Conservation (phyloP, 306 rosid genomes). For the Ormosia emarginata region DNA sequence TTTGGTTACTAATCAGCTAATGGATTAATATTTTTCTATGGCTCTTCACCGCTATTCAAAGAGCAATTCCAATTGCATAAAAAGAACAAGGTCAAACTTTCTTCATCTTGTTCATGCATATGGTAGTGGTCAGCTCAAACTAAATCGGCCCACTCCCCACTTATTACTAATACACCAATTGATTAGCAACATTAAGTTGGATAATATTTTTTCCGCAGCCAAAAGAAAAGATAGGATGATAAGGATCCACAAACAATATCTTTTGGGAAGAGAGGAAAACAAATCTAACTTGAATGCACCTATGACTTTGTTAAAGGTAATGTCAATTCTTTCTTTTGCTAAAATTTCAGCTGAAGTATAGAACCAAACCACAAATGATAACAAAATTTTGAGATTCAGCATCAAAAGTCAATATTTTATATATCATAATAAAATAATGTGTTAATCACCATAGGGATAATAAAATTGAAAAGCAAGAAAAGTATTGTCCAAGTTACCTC, state of each 20-base stretch:
- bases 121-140: constrained; percentile 9
- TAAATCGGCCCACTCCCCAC: constrained; percentile 3
- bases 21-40: not conserved
- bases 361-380: constrained; percentile 13
- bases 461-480: not conserved
- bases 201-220: not conserved
- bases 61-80: not conserved
- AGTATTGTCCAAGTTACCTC: constrained; percentile 58
- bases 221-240: constrained; percentile 1
- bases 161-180: not conserved
- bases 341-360: constrained; percentile 8
- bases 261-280: not conserved
- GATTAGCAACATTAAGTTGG: not conserved
- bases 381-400: constrained; percentile 5
- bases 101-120: not conserved
- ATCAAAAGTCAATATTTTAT: constrained; percentile 1
- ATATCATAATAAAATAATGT: constrained; percentile 5
- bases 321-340: not conserved
- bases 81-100: constrained; percentile 1
- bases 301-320: constrained; percentile 1
- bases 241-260: not conserved
- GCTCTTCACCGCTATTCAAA: constrained; percentile 6
- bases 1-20: not conserved
- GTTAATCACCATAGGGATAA: not conserved
- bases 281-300: constrained; percentile 19